Percentiles rank a stretch among this genome's conserved stretches.
Conservation (phyloP, 768 basidiomycete species). For the Trametopsis cervina region DNA sequence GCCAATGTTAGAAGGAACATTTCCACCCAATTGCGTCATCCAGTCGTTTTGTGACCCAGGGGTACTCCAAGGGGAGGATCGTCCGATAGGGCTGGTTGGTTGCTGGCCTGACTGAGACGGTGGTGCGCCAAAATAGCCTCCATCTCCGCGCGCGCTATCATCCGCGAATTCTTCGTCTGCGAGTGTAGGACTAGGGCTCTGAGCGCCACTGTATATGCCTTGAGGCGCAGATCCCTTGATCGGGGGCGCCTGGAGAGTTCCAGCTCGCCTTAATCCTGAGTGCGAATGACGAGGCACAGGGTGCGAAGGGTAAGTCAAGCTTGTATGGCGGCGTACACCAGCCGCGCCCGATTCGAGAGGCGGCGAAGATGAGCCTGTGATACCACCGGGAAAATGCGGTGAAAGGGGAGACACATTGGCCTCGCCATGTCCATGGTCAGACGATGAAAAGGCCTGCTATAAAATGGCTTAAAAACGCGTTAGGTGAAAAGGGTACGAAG, state of each 20-base stretch:
- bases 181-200: constrained; percentile 40
- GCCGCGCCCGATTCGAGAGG: constrained; percentile 50
- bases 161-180: constrained; percentile 57
- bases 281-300: constrained; percentile 42
- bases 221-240: constrained; percentile 26
- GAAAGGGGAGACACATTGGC: constrained; percentile 53
- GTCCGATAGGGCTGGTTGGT: constrained; percentile 51
- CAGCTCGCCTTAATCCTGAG: constrained; percentile 62
- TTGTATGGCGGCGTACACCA: constrained; percentile 73
- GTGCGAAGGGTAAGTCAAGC: constrained; percentile 63
- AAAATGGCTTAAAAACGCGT: constrained; percentile 11
- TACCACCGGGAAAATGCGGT: constrained; percentile 44
- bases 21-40: constrained; percentile 36
- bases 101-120: constrained; percentile 35
- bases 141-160: constrained; percentile 40
- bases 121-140: constrained; percentile 41
- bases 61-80: constrained; percentile 60
- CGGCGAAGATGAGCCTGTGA: constrained; percentile 54
- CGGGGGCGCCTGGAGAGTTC: constrained; percentile 58
- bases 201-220: constrained; percentile 22
- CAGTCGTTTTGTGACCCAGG: constrained; percentile 46
- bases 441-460: constrained; percentile 29
- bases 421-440: constrained; percentile 33
- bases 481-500: not conserved
- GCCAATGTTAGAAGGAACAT: constrained; percentile 21